Evolutionary conservation across 805 yeast genomes (phyloP).

Genomic region (Pichia exigua): DNA sequence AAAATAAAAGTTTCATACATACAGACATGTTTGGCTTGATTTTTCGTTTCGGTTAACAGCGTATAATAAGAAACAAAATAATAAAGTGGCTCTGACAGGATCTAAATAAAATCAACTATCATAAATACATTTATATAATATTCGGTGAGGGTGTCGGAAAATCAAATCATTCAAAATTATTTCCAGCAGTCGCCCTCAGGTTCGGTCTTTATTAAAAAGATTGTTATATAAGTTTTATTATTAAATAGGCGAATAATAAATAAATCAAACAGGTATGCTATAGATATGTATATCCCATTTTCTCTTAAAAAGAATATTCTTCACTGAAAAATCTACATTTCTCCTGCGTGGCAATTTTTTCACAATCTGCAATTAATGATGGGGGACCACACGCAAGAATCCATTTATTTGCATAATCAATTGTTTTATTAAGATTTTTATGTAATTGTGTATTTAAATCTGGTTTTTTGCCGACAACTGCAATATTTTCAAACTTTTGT

Average conservation of each 20-base stretch:
- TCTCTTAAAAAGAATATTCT: constrained; percentile 30
- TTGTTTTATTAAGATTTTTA: constrained; percentile 21
- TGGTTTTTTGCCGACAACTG: constrained; percentile 35
- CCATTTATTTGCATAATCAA: constrained; percentile 38
- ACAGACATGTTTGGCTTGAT: neutral
- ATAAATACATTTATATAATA: no score
- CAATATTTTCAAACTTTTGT: constrained; percentile 12
- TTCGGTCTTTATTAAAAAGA: neutral
- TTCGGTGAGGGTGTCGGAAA: neutral
- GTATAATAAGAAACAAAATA: neutral
- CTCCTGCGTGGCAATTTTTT: constrained; percentile 29
- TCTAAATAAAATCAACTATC: no score
- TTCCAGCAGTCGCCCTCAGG: neutral
- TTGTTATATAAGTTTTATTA: no score
- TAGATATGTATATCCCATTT: neutral
- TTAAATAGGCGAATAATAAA: neutral
- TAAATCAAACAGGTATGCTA: neutral
- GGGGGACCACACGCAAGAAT: constrained; percentile 54
- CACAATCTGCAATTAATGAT: constrained; percentile 34
- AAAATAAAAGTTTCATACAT: neutral
- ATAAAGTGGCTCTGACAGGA: neutral
- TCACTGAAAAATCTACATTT: constrained; percentile 38
- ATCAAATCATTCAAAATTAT: neutral
- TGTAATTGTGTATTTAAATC: constrained; percentile 29
- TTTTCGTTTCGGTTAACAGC: neutral